A percentile compares a stretch with the other conserved stretches of the same genome.
These are phyloP conservation scores for Cladophialophora carrionii DNA, from an alignment of 2,329 filamentous ascomycete genomes.

Conservation along the genomic window DNA sequence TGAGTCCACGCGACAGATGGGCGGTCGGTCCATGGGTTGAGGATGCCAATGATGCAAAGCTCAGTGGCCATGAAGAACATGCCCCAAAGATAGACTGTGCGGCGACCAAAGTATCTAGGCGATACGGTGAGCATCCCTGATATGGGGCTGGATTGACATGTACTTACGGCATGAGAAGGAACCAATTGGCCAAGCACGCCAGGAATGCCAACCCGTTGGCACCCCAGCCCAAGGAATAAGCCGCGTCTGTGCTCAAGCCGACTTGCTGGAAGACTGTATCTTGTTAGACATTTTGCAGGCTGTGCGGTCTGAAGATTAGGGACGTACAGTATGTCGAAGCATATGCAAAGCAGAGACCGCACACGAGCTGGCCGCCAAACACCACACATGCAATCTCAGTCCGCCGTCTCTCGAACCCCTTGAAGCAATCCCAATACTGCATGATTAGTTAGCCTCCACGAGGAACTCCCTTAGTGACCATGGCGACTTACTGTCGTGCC, in stretches of 20 bases:
- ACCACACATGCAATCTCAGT: slow-evolving; percentile 54
- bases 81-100: slow-evolving; percentile 46
- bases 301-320: slow-evolving; percentile 33
- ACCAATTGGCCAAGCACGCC: slow-evolving; percentile 57
- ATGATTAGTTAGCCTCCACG: slow-evolving; percentile 57
- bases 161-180: slow-evolving; percentile 40
- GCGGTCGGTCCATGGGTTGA: slow-evolving; percentile 20
- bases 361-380: slow-evolving; percentile 66
- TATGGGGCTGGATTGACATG: background rate
- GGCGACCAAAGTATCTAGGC: slow-evolving; percentile 62
- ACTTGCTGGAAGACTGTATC: slow-evolving; percentile 45
- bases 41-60: slow-evolving; percentile 40
- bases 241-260: slow-evolving; percentile 41
- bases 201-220: slow-evolving; percentile 67
- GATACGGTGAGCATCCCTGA: slow-evolving; percentile 51
- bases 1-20: slow-evolving; percentile 42
- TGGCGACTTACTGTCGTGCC: slow-evolving; percentile 23
- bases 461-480: background rate
- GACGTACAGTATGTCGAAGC: slow-evolving; percentile 60
- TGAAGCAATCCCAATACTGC: slow-evolving; percentile 42
- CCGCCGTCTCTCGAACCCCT: slow-evolving; percentile 43
- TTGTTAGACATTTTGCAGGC: slow-evolving; percentile 40
- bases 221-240: slow-evolving; percentile 50
- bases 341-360: slow-evolving; percentile 65
- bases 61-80: slow-evolving; percentile 41